Evolutionary conservation across 129 eudicot genomes (phyloP), one percentile per base, ranked within the genome.

Genomic region (Lactuca saligna): DNA sequence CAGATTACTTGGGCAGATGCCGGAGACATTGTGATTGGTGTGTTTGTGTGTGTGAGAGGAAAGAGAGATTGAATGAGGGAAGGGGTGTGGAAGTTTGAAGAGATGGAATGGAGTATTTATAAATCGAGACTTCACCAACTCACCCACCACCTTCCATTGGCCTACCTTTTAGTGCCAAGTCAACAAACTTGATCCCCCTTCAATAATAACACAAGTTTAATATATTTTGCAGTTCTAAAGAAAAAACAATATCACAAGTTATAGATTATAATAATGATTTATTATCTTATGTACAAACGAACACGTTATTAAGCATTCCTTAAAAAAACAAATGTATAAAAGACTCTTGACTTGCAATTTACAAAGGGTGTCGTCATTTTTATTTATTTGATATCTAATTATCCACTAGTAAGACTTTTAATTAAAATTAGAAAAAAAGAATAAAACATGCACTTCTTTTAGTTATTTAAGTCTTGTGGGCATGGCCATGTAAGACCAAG

Each of bases 1-100:
- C 99, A 94, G 9, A 89, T 87, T 68, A 87, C 73, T 70, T 81
- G 83, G 49, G 63, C 78, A 32, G 87, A 31, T 35, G 57, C 86
- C 20, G 90, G 70, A 55, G 96, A 81, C 96, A 89, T 89, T 69
- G 5, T 78, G 51, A 25, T 25, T 25, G 3, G 5, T 46, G 10
- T 38, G 32, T 6, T 53, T 38, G 57, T 37, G 25, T 25, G 29
- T 25, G 29, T 0, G 29, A 25, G 29, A 1, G 2, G 29, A 25
- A 2, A 25, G 11, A 38, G 35, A 56, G 39, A 38, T 37, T n/a
- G 42, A 25, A 10, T 29, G 17, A 5, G 6, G 8, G 3, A 42
- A 13, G 51, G 51, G 15, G 4, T 17, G 7, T 49, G 17, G 49
- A 65, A 59, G 41, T 37, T 65, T 59, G 50, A 59, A 66, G 4